A percentile compares a stretch with the other conserved stretches of the same genome.
Evolutionary conservation across 176 grass and related monocot genomes (phyloP).

Genomic region (Triticum urartu): DNA sequence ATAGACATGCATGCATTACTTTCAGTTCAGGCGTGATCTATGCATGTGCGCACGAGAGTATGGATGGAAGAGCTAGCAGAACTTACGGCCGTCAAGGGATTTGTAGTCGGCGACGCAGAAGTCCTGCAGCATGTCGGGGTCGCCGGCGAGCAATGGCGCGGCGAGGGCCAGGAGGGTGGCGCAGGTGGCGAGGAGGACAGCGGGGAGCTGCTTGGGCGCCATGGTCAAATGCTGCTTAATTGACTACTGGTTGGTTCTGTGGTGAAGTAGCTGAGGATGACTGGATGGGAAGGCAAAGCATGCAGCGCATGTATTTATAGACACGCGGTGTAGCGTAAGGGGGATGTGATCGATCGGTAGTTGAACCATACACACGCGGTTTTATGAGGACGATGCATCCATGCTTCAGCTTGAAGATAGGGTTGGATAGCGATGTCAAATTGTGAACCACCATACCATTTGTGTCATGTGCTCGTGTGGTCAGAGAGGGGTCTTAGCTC

Average conservation of each 20-base stretch:
- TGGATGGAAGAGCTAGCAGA: not conserved
- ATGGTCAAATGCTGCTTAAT: not conserved
- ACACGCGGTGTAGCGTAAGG: not conserved
- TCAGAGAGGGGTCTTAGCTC: too few relatives aligned
- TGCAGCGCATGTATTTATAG: constrained; percentile 6
- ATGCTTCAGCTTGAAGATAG: too few relatives aligned
- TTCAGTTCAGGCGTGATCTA: not conserved
- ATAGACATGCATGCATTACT: not conserved
- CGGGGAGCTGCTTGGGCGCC: not conserved
- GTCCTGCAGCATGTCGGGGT: constrained; percentile 89
- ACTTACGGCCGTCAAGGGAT: constrained; percentile 58
- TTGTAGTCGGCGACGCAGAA: constrained; percentile 84
- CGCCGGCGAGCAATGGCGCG: constrained; percentile 33
- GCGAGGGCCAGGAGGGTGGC: constrained; percentile 12
- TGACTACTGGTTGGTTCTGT: not conserved
- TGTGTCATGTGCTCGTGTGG: too few relatives aligned
- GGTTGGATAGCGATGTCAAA: too few relatives aligned
- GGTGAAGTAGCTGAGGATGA: not conserved
- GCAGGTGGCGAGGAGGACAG: not conserved
- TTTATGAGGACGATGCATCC: not conserved
- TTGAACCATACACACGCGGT: not conserved
- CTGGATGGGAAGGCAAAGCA: not conserved
- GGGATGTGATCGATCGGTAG: not conserved
- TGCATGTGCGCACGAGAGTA: not conserved
- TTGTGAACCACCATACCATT: too few relatives aligned